Evolutionary conservation across 495 filamentous ascomycete species (phyloP), one percentile per base, ranked within the genome.

Genomic region (Venustampulla echinocandica): DNA sequence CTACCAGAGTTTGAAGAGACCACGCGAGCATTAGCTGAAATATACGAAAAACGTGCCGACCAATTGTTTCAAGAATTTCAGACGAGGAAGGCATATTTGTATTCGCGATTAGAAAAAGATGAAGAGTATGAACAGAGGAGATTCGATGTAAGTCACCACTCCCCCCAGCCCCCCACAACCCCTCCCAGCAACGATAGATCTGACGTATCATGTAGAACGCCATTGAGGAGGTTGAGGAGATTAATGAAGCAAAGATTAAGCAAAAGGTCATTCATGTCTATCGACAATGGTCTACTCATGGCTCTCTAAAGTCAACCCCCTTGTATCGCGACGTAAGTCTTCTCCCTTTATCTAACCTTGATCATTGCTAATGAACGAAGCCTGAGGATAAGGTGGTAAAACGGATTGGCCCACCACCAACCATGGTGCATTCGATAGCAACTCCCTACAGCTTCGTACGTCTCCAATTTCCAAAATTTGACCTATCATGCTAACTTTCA

Each of bases 1-100:
- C 61, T 67, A 4, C 65, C 66, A 0, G 69, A 74, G 46, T 72
- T 57, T 46, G 50, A 58, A 0, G 62, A 65, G 33, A 52, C 69
- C 23, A 50, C 51, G 7, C 23, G 35, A 11, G 46, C 44, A 17
- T 44, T 68, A 21, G 56, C 55, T 15, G 44, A 58, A 10, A 64
- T 58, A 1, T 53, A 69, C 39, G 19, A 47, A 17, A 38, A 25
- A 19, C 20, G 15, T 13, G 24, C 39, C 15, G 32, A 47, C 6
- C 15, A 47, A 5, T n/a, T 28, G 4, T 28, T 13, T 14, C 6
- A 23, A 6, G 11, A 30, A 18, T 44, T 30, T 18, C 15, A 44
- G 21, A 17, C 4, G n/a, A 30, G 11, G 4, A 20, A 18, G 14
- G 24, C 5, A 15, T 44, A 9, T 24, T 20, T 44, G 7, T 25